Percentiles rank a stretch among this genome's conserved stretches.
phyloP scores from a whole-genome alignment of 2,329 filamentous ascomycete species.

The Stylonectria norvegica region DNA sequence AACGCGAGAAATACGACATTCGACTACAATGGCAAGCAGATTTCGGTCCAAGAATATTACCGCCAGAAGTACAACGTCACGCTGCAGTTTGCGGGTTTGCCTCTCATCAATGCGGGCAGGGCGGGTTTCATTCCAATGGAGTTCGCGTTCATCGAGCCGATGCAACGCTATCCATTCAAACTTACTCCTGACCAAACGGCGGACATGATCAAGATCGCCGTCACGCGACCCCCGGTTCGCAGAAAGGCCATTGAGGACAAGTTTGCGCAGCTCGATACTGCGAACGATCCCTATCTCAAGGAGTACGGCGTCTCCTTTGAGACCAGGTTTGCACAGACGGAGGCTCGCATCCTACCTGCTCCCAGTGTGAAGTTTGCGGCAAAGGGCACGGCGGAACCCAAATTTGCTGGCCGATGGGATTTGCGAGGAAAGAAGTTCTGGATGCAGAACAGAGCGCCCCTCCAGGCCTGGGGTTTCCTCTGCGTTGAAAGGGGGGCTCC shows the following conservation, averaged over 20 bases:
- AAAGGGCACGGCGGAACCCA: constrained; percentile 55
- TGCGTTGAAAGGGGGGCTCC: constrained; percentile 56
- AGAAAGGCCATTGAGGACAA: constrained; percentile 56
- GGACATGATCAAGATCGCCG: constrained; percentile 90
- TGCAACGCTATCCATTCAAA: constrained; percentile 63
- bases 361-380: constrained; percentile 67
- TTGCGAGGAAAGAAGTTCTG: constrained; percentile 76
- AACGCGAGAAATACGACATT: constrained; percentile 56
- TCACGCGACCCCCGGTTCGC: constrained; percentile 70
- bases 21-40: constrained; percentile 42
- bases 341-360: constrained; percentile 67
- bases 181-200: constrained; percentile 64
- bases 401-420: constrained; percentile 77
- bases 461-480: constrained; percentile 74
- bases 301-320: constrained; percentile 73
- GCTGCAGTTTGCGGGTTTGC: constrained; percentile 47
- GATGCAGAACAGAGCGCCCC: constrained; percentile 55
- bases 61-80: constrained; percentile 49
- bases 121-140: constrained; percentile 60
- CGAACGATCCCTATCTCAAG: constrained; percentile 67
- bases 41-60: constrained; percentile 55
- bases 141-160: constrained; percentile 47
- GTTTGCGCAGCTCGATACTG: constrained; percentile 59
- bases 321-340: constrained; percentile 58
- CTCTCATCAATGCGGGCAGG: constrained; percentile 56